phyloP scores from a whole-genome alignment of 306 rosid genomes.

The Vigna mungo region DNA sequence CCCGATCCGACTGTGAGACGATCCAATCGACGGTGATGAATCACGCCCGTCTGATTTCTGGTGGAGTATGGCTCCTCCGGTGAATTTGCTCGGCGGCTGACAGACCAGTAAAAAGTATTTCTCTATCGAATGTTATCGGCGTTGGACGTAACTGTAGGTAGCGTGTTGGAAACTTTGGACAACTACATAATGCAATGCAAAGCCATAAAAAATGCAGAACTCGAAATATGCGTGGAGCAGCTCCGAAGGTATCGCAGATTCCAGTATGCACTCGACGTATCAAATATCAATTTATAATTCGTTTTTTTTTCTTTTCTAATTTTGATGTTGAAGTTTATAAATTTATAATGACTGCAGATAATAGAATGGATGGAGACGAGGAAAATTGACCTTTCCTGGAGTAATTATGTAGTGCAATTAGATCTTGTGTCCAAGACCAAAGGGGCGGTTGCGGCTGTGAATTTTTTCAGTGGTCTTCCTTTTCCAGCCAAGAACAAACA shows the following conservation, averaged over 20 bases:
- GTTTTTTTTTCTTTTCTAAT: not conserved
- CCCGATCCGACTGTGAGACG: not conserved
- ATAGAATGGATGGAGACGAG: slow-evolving; percentile 88
- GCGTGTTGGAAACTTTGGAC: slow-evolving; percentile 63
- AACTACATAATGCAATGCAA: slow-evolving; percentile 67
- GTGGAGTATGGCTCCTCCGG: slow-evolving; percentile 51
- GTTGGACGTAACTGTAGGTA: slow-evolving; percentile 63
- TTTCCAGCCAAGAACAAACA: too few species aligned
- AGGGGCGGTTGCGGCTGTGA: too few species aligned
- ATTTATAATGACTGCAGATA: slow-evolving; percentile 56
- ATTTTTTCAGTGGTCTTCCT: too few species aligned
- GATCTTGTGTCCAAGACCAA: too few species aligned
- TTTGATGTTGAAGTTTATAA: not conserved
- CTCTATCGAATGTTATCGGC: slow-evolving; percentile 67
- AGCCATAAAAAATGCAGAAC: slow-evolving; percentile 55
- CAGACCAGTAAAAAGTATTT: slow-evolving; percentile 5
- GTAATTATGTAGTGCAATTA: too few species aligned
- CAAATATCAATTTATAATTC: slow-evolving; percentile 36
- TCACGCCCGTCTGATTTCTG: slow-evolving; percentile 43
- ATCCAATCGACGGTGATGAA: slow-evolving; percentile 52
- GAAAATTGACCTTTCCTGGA: too few species aligned
- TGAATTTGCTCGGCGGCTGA: slow-evolving; percentile 43
- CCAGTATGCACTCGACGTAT: slow-evolving; percentile 74
- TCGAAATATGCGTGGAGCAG: slow-evolving; percentile 55
- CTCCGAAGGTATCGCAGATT: slow-evolving; percentile 66